Evolutionary conservation across 305 asterid species (phyloP).

Genomic region (Rubia occidens): DNA sequence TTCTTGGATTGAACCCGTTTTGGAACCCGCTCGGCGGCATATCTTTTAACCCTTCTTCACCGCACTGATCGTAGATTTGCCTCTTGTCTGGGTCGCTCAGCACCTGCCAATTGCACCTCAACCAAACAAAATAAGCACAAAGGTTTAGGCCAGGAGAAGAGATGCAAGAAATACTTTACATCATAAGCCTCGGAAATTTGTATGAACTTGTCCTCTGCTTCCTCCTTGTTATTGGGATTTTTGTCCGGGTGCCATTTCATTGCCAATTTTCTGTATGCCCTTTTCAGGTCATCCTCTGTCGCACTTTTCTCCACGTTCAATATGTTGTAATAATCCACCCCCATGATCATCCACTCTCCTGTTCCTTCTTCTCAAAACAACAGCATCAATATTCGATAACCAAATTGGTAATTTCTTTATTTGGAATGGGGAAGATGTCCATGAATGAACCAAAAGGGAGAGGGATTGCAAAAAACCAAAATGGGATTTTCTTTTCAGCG

Average conservation of each 20-base stretch:
- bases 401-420: background rate
- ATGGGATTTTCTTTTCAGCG: slow-evolving; percentile 5
- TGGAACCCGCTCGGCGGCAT: slow-evolving; percentile 40
- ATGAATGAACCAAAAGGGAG: background rate
- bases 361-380: background rate
- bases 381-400: background rate
- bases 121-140: background rate
- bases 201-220: slow-evolving; percentile 86
- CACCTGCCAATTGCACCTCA: slow-evolving; percentile 30
- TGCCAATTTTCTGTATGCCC: slow-evolving; percentile 77
- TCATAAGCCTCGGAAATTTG: slow-evolving; percentile 92
- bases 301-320: slow-evolving; percentile 62
- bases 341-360: slow-evolving; percentile 29
- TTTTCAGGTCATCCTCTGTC: slow-evolving; percentile 86
- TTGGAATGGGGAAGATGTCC: background rate
- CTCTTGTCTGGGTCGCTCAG: slow-evolving; percentile 74
- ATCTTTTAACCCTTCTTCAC: slow-evolving; percentile 75
- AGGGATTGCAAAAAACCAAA: background rate
- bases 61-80: slow-evolving; percentile 57
- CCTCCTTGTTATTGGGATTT: slow-evolving; percentile 64
- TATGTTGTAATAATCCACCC: slow-evolving; percentile 66
- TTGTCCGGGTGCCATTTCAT: slow-evolving; percentile 99
- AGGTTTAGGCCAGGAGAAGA: background rate
- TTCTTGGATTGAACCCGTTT: slow-evolving; percentile 58
- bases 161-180: slow-evolving; percentile 22